A percentile compares a stretch with the other conserved stretches of the same genome.
phyloP scores from a whole-genome alignment of 164 flowering plant species.

The Macadamia tetraphylla region DNA sequence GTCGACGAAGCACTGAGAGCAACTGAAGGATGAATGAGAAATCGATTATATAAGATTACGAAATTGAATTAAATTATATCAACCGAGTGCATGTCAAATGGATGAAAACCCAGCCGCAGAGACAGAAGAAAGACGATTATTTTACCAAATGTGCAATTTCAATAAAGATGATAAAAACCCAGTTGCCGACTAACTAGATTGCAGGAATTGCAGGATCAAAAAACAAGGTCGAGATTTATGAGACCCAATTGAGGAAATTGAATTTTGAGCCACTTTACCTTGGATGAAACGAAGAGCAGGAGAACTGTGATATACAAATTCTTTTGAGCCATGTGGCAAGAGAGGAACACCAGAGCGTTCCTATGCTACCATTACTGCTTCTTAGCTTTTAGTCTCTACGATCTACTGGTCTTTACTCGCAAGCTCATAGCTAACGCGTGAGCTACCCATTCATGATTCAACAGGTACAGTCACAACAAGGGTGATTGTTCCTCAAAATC shows the following conservation, averaged over 20 bases:
- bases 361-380: background rate
- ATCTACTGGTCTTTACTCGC: too few species aligned
- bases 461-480: too few species aligned
- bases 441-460: too few species aligned
- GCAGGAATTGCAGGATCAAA: too few species aligned
- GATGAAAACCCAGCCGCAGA: background rate
- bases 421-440: too few species aligned
- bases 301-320: slow-evolving; percentile 3
- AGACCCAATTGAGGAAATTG: background rate
- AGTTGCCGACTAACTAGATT: background rate
- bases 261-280: slow-evolving; percentile 6
- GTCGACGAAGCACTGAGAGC: background rate
- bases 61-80: background rate
- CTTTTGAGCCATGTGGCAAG: slow-evolving; percentile 11
- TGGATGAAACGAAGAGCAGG: slow-evolving; percentile 6
- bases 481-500: too few species aligned
- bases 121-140: background rate
- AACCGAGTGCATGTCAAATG: background rate
- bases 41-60: background rate
- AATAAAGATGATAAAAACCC: background rate
- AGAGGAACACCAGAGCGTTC: background rate
- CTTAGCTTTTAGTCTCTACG: too few species aligned
- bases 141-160: background rate
- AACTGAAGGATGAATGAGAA: background rate
- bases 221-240: background rate